Conservation (phyloP, 352 stramenopile genomes). For the Globisporangium paddicum region DNA sequence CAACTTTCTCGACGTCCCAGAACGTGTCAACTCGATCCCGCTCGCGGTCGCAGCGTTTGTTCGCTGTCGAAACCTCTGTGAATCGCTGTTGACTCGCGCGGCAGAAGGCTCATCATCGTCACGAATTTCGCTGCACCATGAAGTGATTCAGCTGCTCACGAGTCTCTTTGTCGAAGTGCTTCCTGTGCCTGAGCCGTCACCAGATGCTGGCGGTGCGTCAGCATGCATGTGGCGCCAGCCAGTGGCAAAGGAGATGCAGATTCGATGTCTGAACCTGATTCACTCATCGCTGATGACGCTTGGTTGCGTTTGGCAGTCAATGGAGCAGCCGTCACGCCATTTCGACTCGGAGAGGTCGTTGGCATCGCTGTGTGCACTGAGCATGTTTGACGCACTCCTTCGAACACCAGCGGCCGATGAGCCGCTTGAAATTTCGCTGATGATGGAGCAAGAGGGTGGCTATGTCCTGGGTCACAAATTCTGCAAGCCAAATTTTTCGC, state of each 20-base stretch:
- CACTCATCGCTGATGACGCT: slow-evolving; percentile 77
- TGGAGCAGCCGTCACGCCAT: slow-evolving; percentile 80
- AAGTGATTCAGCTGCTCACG: slow-evolving; percentile 87
- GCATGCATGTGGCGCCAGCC: slow-evolving; percentile 72
- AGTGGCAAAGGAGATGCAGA: slow-evolving; percentile 72
- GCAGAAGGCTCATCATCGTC: slow-evolving; percentile 88
- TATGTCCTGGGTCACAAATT: slow-evolving; percentile 84
- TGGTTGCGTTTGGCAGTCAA: slow-evolving; percentile 83
- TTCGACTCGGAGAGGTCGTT: slow-evolving; percentile 86
- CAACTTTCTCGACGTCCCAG: slow-evolving; percentile 84
- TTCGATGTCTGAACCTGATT: slow-evolving; percentile 75
- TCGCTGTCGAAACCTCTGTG: slow-evolving; percentile 69
- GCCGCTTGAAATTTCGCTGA: slow-evolving; percentile 69
- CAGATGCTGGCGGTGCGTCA: slow-evolving; percentile 15
- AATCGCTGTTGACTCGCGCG: slow-evolving; percentile 72
- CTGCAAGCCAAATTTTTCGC: slow-evolving; percentile 80
- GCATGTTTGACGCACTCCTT: slow-evolving; percentile 80
- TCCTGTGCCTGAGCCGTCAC: slow-evolving; percentile 43
- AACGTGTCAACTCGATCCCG: slow-evolving; percentile 67
- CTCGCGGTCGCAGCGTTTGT: slow-evolving; percentile 79
- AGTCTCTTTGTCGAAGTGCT: slow-evolving; percentile 80
- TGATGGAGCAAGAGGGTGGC: slow-evolving; percentile 76
- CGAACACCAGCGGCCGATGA: slow-evolving; percentile 69
- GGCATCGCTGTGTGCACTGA: slow-evolving; percentile 68
- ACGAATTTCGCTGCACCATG: slow-evolving; percentile 81